Conservation (phyloP, 2,329 filamentous ascomycete genomes). For the Hymenoscyphus salicellus region DNA sequence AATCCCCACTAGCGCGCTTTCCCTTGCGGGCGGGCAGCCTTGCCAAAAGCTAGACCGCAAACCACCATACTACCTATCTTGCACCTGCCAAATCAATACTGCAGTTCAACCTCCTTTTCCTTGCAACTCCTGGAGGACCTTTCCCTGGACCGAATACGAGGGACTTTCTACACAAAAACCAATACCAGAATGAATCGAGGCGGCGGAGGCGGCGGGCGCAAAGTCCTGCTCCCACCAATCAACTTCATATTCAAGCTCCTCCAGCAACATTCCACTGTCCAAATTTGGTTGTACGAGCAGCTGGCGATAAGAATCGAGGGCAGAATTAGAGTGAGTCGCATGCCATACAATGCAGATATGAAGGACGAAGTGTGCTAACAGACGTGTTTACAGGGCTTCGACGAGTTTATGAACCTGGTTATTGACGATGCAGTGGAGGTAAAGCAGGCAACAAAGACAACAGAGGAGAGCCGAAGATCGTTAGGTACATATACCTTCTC, state of each 20-base stretch:
- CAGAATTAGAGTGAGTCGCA: conserved; percentile 76
- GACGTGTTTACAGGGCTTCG: conserved; percentile 68
- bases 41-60: conserved; percentile 11
- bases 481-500: conserved; percentile 62
- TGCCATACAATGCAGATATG: neutral
- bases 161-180: neutral
- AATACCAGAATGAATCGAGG: conserved; percentile 37
- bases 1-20: conserved; percentile 17
- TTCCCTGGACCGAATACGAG: neutral
- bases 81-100: neutral
- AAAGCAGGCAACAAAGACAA: conserved; percentile 75
- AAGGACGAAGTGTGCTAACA: conserved; percentile 19
- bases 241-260: conserved; percentile 95
- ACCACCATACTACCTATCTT: neutral
- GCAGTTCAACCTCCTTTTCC: neutral
- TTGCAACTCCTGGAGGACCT: neutral
- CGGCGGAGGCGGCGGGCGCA: conserved; percentile 46
- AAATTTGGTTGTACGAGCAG: conserved; percentile 97
- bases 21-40: conserved; percentile 11
- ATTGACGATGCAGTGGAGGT: conserved; percentile 95
- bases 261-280: conserved; percentile 71
- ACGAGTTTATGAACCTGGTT: conserved; percentile 99
- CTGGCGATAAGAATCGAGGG: conserved; percentile 90
- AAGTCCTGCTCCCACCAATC: conserved; percentile 72
- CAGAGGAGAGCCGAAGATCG: conserved; percentile 72